phyloP scores from a whole-genome alignment of 495 filamentous ascomycete genomes.

The Podospora comata region DNA sequence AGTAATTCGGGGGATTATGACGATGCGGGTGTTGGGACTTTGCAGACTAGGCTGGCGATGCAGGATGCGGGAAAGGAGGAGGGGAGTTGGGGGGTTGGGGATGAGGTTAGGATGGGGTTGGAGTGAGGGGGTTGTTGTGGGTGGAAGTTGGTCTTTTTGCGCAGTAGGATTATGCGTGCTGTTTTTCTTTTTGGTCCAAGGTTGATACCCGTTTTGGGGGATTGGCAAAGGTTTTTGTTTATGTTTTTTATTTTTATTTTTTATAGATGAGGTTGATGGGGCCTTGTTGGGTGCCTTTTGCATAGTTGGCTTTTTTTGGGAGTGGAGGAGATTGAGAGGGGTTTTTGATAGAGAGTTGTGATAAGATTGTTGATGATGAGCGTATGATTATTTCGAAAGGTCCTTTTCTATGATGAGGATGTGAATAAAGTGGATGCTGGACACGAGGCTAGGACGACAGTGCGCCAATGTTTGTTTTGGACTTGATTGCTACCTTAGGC shows the following conservation, averaged over 20 bases:
- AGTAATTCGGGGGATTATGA: slow-evolving; percentile 25
- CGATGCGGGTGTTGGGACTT: slow-evolving; percentile 23
- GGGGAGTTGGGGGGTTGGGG: slow-evolving; percentile 37
- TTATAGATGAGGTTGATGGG: not conserved
- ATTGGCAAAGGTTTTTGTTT: not conserved
- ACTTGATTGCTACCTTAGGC: no score
- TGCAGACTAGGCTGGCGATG: slow-evolving; percentile 29
- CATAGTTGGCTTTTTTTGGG: not conserved
- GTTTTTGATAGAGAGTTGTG: no score
- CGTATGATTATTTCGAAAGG: no score
- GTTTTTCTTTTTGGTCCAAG: slow-evolving; percentile 2
- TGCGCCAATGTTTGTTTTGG: no score
- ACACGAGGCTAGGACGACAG: no score
- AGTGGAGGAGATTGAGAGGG: no score
- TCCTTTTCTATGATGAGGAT: no score
- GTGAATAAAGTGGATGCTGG: no score
- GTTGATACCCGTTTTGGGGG: slow-evolving; percentile 3
- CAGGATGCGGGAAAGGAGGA: slow-evolving; percentile 32
- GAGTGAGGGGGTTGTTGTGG: slow-evolving; percentile 21
- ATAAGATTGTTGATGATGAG: no score
- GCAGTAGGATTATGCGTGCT: no score
- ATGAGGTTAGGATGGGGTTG: slow-evolving; percentile 41
- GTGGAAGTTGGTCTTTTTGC: no score
- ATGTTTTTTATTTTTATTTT: not conserved
- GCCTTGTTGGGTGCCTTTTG: not conserved